Base-by-base conservation (phyloP, 352 stramenopile species). In the Globisporangium middletonii region DNA sequence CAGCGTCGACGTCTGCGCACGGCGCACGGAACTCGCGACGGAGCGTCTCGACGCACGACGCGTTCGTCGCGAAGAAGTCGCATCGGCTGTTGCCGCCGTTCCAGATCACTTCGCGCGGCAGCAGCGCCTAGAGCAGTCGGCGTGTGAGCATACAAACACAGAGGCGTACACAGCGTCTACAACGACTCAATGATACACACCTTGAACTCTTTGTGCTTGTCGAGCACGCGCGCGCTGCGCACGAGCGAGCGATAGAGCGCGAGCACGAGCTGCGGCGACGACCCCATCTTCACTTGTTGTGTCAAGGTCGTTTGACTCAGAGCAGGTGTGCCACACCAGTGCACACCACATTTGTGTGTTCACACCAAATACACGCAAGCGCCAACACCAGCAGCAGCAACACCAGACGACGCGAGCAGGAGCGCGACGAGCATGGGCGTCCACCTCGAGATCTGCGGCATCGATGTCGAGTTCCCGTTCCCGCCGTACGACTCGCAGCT, bases 381-480 rank as follows among this genome's bases (percentile, higher is more conserved):
- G 9, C 12, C 28, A 23, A 52, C 18, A 12, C 13, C 50, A 28
- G 23, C 15, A 13, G n/a, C 19, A 18, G 13, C 18, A n/a, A 1
- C 18, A 50, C 7, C 13, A 37, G 46, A 23, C n/a, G 18, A 28
- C 26, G 30, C 50, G 6, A 30, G 30, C 27, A 49, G 11, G 49
- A 37, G 46, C 13, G 42, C 16, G 33, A 19, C 41, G 33, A 38
- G 33, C 19, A 59, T 46, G 48, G 51, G 44, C 23, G 85, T 94
- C 58, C 71, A 60, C 67, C 65, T 97, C 45, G 70, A 94, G 63
- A 92, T 97, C 54, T 85, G 81, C 68, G 86, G 86, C 43, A 86
- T 97, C 54, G 53, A 73, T 13, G 89, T 99, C 64, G 87, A 98
- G 61, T 99, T 99, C 67, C 97, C 97, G 26, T 99, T 98, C 76